Evolutionary conservation across 106 monocot genomes (phyloP), one percentile per base, ranked within the genome.

Genomic region (Dioscorea dumetorum): DNA sequence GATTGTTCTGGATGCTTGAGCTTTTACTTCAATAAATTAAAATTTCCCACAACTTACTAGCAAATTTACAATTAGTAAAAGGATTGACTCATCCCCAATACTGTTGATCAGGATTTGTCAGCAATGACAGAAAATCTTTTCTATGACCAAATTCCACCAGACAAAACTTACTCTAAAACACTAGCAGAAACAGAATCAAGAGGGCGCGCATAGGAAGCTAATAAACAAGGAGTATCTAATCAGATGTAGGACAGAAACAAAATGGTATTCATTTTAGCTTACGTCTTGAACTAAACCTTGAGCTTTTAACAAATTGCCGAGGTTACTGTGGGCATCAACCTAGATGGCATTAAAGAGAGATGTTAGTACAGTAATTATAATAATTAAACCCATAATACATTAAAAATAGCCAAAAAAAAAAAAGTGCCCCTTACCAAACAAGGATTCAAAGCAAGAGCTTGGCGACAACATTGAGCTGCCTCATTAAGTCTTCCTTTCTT

Each of bases 301-400:
- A 48, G 95, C 75, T 72, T 95, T 95, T 88, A 95, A 79, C 58
- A 95, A 65, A 75, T 95, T 95, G 23, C 95, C 95, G 66, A 95
- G 84, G 62, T 95, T 95, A 69, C 88, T 84, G 72, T 91, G 95
- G 59, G 91, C 91, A 91, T 95, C 95, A 70, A 95, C 91, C 95
- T 91, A 67, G 21, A 50, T 49, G 41, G n/a, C 58, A 60, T 33
- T 50, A 33, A 5, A 63, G 12, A 18, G 23, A 48, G 6, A 72
- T 21, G 17, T 57, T 70, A 61, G 48, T 12, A 61, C 16, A 61
- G 35, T n/a, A 19, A 21, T 50, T 22, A 24, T 49, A 66, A 8
- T 0, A 41, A 41, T 41, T 41, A 41, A 41, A 41, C 41, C 41
- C 2, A 41, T 41, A 41, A 41, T 41, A 41, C 41, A 52, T 50